Evolutionary conservation across 352 stramenopile species (phyloP).

Genomic region (Pythium biforme): DNA sequence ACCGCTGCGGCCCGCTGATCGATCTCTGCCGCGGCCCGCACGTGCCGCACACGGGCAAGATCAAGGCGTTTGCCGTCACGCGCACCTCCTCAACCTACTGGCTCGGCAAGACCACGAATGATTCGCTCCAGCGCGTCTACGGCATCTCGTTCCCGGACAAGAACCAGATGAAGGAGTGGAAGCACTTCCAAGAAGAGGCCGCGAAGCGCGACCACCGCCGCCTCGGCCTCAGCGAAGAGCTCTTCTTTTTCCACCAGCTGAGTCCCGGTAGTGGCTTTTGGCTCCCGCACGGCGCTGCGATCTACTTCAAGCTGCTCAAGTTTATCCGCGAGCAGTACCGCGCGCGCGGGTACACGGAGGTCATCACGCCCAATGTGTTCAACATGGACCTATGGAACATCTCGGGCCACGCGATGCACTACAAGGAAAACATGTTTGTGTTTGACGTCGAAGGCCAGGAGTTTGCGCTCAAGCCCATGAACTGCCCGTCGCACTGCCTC

Average conservation of each 20-base stretch:
- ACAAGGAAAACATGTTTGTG: constrained; percentile 96
- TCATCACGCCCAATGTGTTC: constrained; percentile 97
- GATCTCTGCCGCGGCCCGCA: constrained; percentile 97
- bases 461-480: constrained; percentile 99
- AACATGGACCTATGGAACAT: constrained; percentile 98
- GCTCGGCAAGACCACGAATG: constrained; percentile 96
- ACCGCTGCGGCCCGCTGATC: constrained; percentile 97
- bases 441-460: constrained; percentile 70
- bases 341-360: constrained; percentile 92
- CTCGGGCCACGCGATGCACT: constrained; percentile 96
- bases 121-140: constrained; percentile 97
- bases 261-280: constrained; percentile 97
- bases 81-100: constrained; percentile 96
- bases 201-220: constrained; percentile 95
- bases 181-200: constrained; percentile 92
- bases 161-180: constrained; percentile 84
- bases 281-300: constrained; percentile 95
- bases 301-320: constrained; percentile 97
- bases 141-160: constrained; percentile 95
- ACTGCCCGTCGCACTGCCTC: constrained; percentile 97
- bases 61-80: constrained; percentile 92
- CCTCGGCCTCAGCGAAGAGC: constrained; percentile 95
- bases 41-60: constrained; percentile 91
- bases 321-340: constrained; percentile 89
- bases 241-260: constrained; percentile 96